phyloP scores from a whole-genome alignment of 331 rosid species.

The Ulmus americana region DNA sequence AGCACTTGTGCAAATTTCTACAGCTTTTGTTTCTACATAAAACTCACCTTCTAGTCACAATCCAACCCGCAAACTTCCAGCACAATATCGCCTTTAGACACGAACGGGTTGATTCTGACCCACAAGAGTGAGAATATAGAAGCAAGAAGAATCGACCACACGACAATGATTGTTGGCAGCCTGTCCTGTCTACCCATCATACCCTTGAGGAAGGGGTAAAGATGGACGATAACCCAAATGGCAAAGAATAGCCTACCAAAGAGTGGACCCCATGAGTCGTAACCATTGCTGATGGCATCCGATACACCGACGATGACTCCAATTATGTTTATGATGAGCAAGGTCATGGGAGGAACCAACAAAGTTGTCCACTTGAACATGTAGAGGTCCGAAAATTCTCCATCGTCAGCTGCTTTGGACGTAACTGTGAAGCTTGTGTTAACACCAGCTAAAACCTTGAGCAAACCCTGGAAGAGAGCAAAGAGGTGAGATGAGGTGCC shows the following conservation, averaged over 20 bases:
- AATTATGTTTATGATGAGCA: slow-evolving; percentile 55
- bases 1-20: slow-evolving; percentile 12
- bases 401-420: slow-evolving; percentile 47
- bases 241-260: slow-evolving; percentile 67
- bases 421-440: slow-evolving; percentile 58
- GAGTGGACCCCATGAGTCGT: slow-evolving; percentile 74
- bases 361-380: slow-evolving; percentile 66
- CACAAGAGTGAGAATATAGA: slow-evolving; percentile 68
- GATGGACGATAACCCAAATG: slow-evolving; percentile 68
- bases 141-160: slow-evolving; percentile 82
- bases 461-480: slow-evolving; percentile 61
- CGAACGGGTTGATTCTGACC: slow-evolving; percentile 85
- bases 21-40: slow-evolving; percentile 5
- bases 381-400: slow-evolving; percentile 43
- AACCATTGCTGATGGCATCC: slow-evolving; percentile 67
- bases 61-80: slow-evolving; percentile 83
- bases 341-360: slow-evolving; percentile 65
- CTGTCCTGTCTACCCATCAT: slow-evolving; percentile 56
- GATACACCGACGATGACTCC: slow-evolving; percentile 72
- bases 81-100: slow-evolving; percentile 47
- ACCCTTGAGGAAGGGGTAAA: slow-evolving; percentile 80
- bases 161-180: slow-evolving; percentile 75
- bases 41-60: slow-evolving; percentile 42
- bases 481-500: slow-evolving; percentile 66
- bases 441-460: slow-evolving; percentile 68